Percentiles rank a stretch among this genome's conserved stretches.
Evolutionary conservation across 148 eudicot species (phyloP).

Genomic region (Vaccinium corymbosum): DNA sequence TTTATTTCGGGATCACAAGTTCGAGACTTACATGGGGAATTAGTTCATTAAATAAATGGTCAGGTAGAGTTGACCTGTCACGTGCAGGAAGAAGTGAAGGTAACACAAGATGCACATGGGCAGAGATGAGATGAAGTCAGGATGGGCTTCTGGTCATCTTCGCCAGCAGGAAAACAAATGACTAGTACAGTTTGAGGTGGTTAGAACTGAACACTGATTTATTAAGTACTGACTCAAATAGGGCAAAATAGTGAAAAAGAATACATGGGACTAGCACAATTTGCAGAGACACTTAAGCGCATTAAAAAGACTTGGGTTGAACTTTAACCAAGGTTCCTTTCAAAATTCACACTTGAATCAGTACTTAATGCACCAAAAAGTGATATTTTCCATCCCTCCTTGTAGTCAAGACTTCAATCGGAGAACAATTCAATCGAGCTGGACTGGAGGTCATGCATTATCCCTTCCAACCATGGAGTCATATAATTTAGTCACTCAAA

Average conservation of each 20-base stretch:
- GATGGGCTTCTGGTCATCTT: not conserved
- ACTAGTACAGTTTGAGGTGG: not conserved
- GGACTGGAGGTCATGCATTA: not conserved
- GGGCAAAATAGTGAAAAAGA: not conserved
- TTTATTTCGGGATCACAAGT: not conserved
- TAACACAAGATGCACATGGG: not conserved
- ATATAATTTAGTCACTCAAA: not conserved
- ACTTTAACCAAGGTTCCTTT: not conserved
- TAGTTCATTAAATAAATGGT: not conserved
- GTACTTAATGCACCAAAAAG: not conserved
- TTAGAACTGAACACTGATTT: not conserved
- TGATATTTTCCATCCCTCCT: not conserved
- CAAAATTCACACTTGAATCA: not conserved
- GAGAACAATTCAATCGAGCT: not conserved
- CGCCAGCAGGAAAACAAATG: not conserved
- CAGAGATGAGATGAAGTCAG: not conserved
- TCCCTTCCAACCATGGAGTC: constrained; percentile 3
- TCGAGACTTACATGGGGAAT: not conserved
- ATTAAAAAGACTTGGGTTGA: not conserved
- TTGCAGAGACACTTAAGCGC: not conserved
- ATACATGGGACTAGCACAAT: not conserved
- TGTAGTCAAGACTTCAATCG: not conserved
- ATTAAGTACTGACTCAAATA: not conserved
- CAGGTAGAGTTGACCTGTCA: constrained; percentile 1
- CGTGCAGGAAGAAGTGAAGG: not conserved